Evolutionary conservation across 169 alveolate genomes (phyloP).

Genomic region (Plasmodium adleri): DNA sequence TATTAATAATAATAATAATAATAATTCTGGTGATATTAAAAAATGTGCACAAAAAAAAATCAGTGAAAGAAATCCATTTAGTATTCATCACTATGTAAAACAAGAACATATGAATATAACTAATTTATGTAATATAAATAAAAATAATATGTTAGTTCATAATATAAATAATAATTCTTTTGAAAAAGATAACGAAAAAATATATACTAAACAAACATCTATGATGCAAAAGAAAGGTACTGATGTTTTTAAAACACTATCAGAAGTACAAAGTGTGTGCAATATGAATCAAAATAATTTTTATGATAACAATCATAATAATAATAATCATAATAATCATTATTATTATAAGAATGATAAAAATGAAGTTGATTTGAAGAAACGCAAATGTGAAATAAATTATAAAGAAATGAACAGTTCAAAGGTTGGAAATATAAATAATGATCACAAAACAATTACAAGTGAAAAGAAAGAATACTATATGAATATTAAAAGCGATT

Average conservation of each 20-base stretch:
- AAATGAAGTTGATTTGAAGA: not conserved
- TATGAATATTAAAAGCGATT: too few relatives aligned
- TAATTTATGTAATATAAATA: not conserved
- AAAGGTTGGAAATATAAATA: too few relatives aligned
- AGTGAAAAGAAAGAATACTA: too few relatives aligned
- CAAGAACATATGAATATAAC: conserved; percentile 2
- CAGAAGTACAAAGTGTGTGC: conserved; percentile 28
- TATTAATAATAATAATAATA: too few relatives aligned
- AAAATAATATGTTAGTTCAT: not conserved
- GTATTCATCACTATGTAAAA: conserved; percentile 34
- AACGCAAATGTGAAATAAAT: too few relatives aligned
- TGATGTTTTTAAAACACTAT: conserved; percentile 3
- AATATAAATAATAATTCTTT: conserved; percentile 1
- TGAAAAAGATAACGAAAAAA: not conserved
- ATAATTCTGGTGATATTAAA: too few relatives aligned
- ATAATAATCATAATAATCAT: not conserved
- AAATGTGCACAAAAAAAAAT: not conserved
- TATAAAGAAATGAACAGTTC: too few relatives aligned
- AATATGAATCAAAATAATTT: conserved; percentile 11
- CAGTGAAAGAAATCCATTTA: conserved; percentile 41
- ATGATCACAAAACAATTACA: too few relatives aligned
- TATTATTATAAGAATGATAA: conserved; percentile 6
- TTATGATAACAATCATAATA: conserved; percentile 1
- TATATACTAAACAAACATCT: conserved; percentile 5
- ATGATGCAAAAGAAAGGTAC: conserved; percentile 7